phyloP scores from a whole-genome alignment of 2,329 filamentous ascomycete species.

The Nothopassalora personata region DNA sequence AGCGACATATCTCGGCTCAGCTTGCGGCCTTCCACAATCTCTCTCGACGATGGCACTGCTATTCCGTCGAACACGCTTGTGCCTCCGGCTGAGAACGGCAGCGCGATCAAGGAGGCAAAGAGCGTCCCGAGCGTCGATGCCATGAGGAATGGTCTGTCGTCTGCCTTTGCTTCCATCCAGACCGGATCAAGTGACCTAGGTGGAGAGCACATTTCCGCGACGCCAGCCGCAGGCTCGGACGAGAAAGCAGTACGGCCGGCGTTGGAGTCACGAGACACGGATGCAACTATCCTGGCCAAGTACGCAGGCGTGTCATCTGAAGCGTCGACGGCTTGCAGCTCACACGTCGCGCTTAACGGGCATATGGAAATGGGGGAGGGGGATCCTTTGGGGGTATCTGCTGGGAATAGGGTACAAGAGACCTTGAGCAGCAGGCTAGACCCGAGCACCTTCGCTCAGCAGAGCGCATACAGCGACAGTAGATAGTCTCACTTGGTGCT shows the following conservation, averaged over 20 bases:
- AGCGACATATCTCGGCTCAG: not conserved
- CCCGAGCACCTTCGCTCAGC: constrained; percentile 16
- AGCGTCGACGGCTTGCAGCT: not conserved
- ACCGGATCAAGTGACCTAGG: not conserved
- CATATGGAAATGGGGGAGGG: constrained; percentile 5
- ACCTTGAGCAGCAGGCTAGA: constrained; percentile 8
- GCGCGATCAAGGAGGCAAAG: constrained; percentile 1
- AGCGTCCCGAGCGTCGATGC: constrained; percentile 2
- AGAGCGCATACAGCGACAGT: constrained; percentile 19
- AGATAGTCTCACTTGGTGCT: not conserved
- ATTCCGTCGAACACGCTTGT: not conserved
- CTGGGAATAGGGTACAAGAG: not conserved
- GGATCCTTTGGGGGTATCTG: constrained; percentile 12
- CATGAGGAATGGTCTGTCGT: constrained; percentile 1
- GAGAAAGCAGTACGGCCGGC: constrained; percentile 5
- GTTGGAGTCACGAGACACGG: constrained; percentile 12
- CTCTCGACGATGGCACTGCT: not conserved
- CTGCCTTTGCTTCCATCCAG: constrained; percentile 3
- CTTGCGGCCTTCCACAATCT: constrained; percentile 3
- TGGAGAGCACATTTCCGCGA: not conserved
- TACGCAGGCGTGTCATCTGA: not conserved
- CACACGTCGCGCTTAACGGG: not conserved
- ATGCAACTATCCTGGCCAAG: constrained; percentile 8
- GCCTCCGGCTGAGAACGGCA: not conserved
- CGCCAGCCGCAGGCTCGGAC: not conserved